Base-by-base conservation (phyloP, 805 yeast species). In the Cephaloascus albidus region DNA sequence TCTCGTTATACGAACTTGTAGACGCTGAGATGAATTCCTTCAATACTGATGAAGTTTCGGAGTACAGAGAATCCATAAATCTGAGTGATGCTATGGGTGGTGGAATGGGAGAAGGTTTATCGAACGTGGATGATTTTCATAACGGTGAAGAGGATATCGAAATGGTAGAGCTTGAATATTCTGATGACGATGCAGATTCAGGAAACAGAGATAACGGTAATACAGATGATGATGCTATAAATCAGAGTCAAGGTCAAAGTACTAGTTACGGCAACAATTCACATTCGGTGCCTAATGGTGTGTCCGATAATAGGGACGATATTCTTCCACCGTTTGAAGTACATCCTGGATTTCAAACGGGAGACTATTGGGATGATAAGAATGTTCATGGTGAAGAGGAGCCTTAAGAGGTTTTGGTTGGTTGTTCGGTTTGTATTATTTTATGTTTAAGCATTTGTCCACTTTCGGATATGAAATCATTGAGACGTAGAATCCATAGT, bases 281-380 rank as follows among this genome's bases (percentile, higher is more conserved):
- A 4, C 36, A 34, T 17, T 17, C 36, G 27, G 18, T 16, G 4
- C n/a, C 33, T 12, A 23, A 23, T 31, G 38, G 36, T 20, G n/a
- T n/a, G n/a, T n/a, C n/a, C n/a, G n/a, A n/a, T n/a, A n/a, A n/a
- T n/a, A n/a, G n/a, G n/a, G 40, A 40, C 17, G 50, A 38, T 10
- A 50, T 45, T 18, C 73, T 70, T 1, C 74, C 76, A 10, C 59
- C 65, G 2, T 74, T 74, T 46, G 57, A 57, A 35, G 64, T 67
- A 4, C 63, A 61, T 40, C 69, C 75, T 1, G 76, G 77, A 3
- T 74, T 63, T 47, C 47, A 49, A 14, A 40, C 41, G 5, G 71
- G 61, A 3, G 78, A 73, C 48, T 74, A 74, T 50, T 72, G 72
- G 68, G 67, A 60, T 43, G 75, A 68, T 31, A 37, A 38, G 35